Evolutionary conservation across 257 asterid species (phyloP), one percentile per base, ranked within the genome.

Genomic region (Nyctanthes arbortristis): DNA sequence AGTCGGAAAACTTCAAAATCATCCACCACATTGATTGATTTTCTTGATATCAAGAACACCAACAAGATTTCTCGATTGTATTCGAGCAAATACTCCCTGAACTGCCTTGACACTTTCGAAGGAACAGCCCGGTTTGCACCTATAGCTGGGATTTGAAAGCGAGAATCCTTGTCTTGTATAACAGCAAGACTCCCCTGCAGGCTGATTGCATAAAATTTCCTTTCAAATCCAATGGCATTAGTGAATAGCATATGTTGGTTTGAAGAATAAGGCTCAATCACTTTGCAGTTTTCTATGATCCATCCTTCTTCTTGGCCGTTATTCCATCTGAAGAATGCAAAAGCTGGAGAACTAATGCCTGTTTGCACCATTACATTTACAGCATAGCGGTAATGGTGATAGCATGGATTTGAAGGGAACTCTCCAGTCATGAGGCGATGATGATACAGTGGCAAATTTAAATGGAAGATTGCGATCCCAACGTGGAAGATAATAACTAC

Each of bases 101-200:
- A 82, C 24, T 47, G 68, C 76, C 63, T 73, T 11, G 80, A 72
- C 36, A 28, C 61, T 10, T 8, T 32, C 7, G 67, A 56, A 30
- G 84, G 84, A 40, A 76, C 75, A 14, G 72, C 78, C 47, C 71
- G 61, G 36, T 28, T 76, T 29, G 34, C 55, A 30, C 87, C 66
- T 2, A 68, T 7, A 4, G 28, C 56, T 4, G 77, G 70, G 45
- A 82, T 69, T 40, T 29, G 33, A 22, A 79, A 68, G 5, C 61
- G 10, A 47, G 74, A 66, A 61, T 63, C 78, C 14, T 30, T 39
- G 7, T 66, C 80, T 43, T 80, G 70, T 20, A 75, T 59, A 2
- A 75, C 74, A 36, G 69, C 77, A 2, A 82, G 71, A n/a, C 77
- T 49, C 7, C 84, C 84, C 33, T 82, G 81, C 76, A 73, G 45